A percentile compares a stretch with the other conserved stretches of the same genome.
phyloP scores from a whole-genome alignment of 345 rosid genomes.

The Jatropha curcas region DNA sequence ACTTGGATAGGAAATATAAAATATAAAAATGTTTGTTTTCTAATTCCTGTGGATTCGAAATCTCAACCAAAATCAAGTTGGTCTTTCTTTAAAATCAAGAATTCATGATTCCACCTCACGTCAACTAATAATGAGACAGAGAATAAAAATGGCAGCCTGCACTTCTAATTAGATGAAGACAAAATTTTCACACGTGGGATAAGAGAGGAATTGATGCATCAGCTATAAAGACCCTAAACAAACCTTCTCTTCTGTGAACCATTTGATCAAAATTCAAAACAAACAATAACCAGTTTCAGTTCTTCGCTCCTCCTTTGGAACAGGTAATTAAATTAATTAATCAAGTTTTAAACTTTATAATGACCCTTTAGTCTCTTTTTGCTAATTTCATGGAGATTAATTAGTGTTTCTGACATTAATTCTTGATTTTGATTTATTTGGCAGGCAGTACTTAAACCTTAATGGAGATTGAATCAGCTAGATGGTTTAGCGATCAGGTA shows the following conservation, averaged over 20 bases:
- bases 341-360: background rate
- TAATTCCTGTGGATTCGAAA: constrained; percentile 4
- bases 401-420: no score
- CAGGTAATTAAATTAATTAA: background rate
- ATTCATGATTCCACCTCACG: constrained; percentile 10
- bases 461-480: constrained; percentile 40
- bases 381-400: background rate
- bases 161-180: background rate
- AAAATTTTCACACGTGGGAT: constrained; percentile 19
- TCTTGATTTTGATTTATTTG: no score
- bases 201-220: constrained; percentile 2
- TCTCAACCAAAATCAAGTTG: constrained; percentile 10
- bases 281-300: no score
- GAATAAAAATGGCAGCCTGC: background rate
- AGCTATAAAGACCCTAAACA: background rate
- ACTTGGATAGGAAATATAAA: background rate
- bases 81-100: background rate
- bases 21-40: constrained; percentile 4
- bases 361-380: background rate
- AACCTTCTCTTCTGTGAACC: background rate
- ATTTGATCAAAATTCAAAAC: no score
- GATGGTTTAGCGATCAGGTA: constrained; percentile 62
- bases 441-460: background rate
- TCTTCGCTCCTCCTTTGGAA: background rate
- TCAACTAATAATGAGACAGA: background rate